Percentiles rank a stretch among this genome's conserved stretches.
These are phyloP conservation scores for Epichloe bromicola DNA, from an alignment of 2,329 filamentous ascomycete genomes.

Conservation along the genomic window DNA sequence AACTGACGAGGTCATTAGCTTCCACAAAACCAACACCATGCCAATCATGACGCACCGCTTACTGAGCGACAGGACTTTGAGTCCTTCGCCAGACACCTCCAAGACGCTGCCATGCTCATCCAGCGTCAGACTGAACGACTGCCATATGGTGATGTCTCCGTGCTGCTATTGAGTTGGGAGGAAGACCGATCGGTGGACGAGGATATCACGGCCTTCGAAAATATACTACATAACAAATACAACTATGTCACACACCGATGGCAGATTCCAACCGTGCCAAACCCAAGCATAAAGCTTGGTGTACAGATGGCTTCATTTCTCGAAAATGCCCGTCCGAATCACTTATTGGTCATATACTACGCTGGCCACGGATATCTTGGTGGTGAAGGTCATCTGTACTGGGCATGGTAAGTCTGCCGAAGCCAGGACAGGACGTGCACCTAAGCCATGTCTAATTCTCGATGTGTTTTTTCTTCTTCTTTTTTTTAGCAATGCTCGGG, in stretches of 20 bases:
- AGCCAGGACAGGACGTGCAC: background rate
- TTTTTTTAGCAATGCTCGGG: slow-evolving; percentile 36
- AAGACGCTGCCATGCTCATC: slow-evolving; percentile 56
- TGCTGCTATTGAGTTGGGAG: slow-evolving; percentile 49
- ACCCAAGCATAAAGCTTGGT: slow-evolving; percentile 48
- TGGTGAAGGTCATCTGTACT: slow-evolving; percentile 49
- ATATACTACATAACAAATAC: slow-evolving; percentile 45
- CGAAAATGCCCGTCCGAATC: slow-evolving; percentile 42
- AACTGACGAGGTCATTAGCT: slow-evolving; percentile 3
- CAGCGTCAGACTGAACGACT: slow-evolving; percentile 47
- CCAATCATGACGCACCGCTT: slow-evolving; percentile 26
- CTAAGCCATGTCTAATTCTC: slow-evolving; percentile 20
- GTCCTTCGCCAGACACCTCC: slow-evolving; percentile 52
- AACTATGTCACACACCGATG: slow-evolving; percentile 47
- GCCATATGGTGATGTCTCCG: slow-evolving; percentile 45
- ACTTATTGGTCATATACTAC: slow-evolving; percentile 53
- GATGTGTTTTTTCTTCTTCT: slow-evolving; percentile 8
- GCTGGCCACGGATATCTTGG: slow-evolving; percentile 46
- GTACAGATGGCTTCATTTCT: slow-evolving; percentile 47
- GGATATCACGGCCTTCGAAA: slow-evolving; percentile 42
- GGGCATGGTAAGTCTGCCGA: slow-evolving; percentile 46
- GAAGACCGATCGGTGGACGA: slow-evolving; percentile 41
- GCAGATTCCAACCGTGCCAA: slow-evolving; percentile 45
- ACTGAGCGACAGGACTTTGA: slow-evolving; percentile 50
- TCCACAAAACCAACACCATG: slow-evolving; percentile 18